Conservation (phyloP, 2,329 filamentous ascomycete species). For the Ascomycota sp. region DNA sequence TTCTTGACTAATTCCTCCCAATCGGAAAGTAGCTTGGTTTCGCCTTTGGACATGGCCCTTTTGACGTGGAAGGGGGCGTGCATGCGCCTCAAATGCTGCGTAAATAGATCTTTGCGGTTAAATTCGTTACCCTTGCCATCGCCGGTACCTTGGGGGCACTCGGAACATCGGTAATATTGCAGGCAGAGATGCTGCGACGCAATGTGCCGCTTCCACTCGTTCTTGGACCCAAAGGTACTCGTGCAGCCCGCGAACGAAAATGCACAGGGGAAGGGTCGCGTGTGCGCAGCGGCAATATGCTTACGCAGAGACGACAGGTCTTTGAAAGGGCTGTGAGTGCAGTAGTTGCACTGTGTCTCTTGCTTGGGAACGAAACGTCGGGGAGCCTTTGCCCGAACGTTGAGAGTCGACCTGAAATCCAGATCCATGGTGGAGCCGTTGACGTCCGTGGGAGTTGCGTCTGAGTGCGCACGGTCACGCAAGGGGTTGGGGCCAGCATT, state of each 20-base stretch:
- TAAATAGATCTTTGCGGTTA: slow-evolving; percentile 91
- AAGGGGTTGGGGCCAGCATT: slow-evolving; percentile 15
- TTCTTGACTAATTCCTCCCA: slow-evolving; percentile 47
- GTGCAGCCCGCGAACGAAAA: slow-evolving; percentile 69
- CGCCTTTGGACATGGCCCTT: slow-evolving; percentile 33
- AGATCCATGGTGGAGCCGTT: slow-evolving; percentile 6
- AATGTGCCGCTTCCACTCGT: slow-evolving; percentile 95
- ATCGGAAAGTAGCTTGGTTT: slow-evolving; percentile 37
- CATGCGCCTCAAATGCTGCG: slow-evolving; percentile 86
- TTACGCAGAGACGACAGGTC: slow-evolving; percentile 45
- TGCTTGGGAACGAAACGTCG: slow-evolving; percentile 33
- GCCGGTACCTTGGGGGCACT: slow-evolving; percentile 30
- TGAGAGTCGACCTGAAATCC: slow-evolving; percentile 7
- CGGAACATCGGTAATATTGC: slow-evolving; percentile 43
- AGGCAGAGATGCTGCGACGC: slow-evolving; percentile 69
- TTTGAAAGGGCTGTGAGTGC: slow-evolving; percentile 45
- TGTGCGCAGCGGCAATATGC: slow-evolving; percentile 48
- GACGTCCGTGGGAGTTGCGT: slow-evolving; percentile 14
- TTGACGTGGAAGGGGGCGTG: slow-evolving; percentile 53
- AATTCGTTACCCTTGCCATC: slow-evolving; percentile 50
- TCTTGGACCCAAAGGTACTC: slow-evolving; percentile 78
- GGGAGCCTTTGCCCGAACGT: slow-evolving; percentile 18
- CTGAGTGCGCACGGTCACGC: slow-evolving; percentile 8
- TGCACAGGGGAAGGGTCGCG: slow-evolving; percentile 62
- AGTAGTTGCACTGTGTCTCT: slow-evolving; percentile 39